A percentile compares a stretch with the other conserved stretches of the same genome.
Evolutionary conservation across 306 rosid genomes (phyloP).

Genomic region (Castanea crenata): DNA sequence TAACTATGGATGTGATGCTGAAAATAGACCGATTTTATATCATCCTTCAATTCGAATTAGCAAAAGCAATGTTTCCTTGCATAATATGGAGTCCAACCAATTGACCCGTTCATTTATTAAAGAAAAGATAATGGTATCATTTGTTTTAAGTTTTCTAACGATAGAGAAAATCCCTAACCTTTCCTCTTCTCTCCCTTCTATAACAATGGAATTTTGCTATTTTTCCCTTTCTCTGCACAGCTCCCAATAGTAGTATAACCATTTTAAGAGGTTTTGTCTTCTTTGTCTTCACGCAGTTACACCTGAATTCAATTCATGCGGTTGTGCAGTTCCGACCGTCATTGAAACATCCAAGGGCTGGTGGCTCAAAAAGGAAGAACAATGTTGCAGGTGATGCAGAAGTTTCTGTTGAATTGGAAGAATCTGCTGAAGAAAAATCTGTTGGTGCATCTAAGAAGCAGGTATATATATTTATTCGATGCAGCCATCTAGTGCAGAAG

Average conservation of each 20-base stretch:
- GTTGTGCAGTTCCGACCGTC: conserved; percentile 84
- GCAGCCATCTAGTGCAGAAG: conserved; percentile 9
- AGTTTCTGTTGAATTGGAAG: conserved; percentile 50
- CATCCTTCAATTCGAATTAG: too few relatives aligned
- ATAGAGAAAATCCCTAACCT: background rate
- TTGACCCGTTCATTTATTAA: background rate
- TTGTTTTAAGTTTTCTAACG: background rate
- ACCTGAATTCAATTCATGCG: conserved; percentile 79
- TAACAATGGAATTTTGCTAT: background rate
- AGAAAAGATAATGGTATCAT: background rate
- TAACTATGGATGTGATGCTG: too few relatives aligned
- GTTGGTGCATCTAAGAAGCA: conserved; percentile 57
- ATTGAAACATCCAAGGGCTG: conserved; percentile 52
- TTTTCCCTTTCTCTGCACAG: background rate
- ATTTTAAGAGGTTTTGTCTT: conserved; percentile 6
- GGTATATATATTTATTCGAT: conserved; percentile 35
- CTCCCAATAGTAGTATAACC: background rate
- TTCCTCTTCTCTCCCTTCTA: background rate
- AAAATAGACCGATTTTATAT: too few relatives aligned
- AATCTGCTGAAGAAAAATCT: conserved; percentile 41
- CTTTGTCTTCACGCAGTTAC: conserved; percentile 68
- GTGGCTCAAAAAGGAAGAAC: conserved; percentile 53
- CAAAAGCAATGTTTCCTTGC: too few relatives aligned
- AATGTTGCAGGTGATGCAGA: conserved; percentile 34
- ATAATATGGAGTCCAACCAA: background rate